A percentile compares a stretch with the other conserved stretches of the same genome.
These are phyloP conservation scores for Malus hybrid DNA, from an alignment of 331 rosid species.

Conservation along the genomic window DNA sequence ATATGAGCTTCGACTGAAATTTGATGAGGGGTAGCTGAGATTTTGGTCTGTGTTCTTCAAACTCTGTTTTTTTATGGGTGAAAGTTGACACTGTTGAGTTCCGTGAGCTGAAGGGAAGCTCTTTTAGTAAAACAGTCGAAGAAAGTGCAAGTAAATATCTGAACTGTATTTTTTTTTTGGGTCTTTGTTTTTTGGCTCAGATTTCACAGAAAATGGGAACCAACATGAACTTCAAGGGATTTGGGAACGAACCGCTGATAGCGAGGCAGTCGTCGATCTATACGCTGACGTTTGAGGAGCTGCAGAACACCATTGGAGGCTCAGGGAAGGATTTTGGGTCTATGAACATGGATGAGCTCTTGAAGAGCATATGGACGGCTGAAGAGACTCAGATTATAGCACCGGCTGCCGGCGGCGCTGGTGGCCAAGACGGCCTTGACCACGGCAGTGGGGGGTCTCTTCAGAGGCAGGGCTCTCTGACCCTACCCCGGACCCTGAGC, in stretches of 20 bases:
- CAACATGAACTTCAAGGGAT: slow-evolving; percentile 38
- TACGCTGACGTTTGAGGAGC: slow-evolving; percentile 79
- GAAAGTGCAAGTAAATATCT: not conserved
- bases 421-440: slow-evolving; percentile 17
- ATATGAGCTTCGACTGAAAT: not conserved
- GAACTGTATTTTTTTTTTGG: not conserved
- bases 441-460: slow-evolving; percentile 8
- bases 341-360: slow-evolving; percentile 96
- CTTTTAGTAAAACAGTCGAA: not conserved
- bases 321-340: slow-evolving; percentile 89
- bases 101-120: not conserved
- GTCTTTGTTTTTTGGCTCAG: slow-evolving; percentile 16
- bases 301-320: slow-evolving; percentile 65
- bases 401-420: not conserved
- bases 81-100: not conserved
- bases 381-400: slow-evolving; percentile 79
- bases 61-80: not conserved
- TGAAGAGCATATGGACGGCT: slow-evolving; percentile 92
- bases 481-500: slow-evolving; percentile 83
- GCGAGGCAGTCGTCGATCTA: slow-evolving; percentile 74
- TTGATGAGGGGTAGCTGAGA: not conserved
- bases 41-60: not conserved
- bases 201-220: not conserved
- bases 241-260: slow-evolving; percentile 42
- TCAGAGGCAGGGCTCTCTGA: slow-evolving; percentile 85